Evolutionary conservation across 495 filamentous ascomycete species (phyloP), one percentile per base, ranked within the genome.

Genomic region (Chaetomium tenue): DNA sequence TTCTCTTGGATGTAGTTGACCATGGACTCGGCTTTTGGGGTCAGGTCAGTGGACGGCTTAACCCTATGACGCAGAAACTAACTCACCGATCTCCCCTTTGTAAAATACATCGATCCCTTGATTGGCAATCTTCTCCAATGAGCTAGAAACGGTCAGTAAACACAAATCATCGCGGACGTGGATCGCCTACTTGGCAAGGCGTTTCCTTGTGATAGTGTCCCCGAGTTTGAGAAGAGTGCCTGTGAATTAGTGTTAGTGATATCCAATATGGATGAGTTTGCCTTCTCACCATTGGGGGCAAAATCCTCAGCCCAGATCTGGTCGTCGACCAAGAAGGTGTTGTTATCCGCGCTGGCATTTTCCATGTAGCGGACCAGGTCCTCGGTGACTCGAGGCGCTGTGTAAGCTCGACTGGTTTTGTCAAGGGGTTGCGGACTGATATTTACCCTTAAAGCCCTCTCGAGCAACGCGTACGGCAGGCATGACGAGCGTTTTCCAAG

Each of bases 261-360:
- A 16, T 12, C 13, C 47, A 25, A 20, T 20, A 13, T 51, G 3
- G 18, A 30, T 2, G 8, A 15, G 3, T 5, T 9, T 22, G n/a
- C 4, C 3, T 9, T 58, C 12, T 81, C 62, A 76, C 81, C 82
- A 59, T 93, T 87, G 0, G 93, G 93, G 16, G 92, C 92, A 74
- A 96, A 97, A 66, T 97, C 93, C 23, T 89, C 70, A 5, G 92
- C 90, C 88, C 90, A 97, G 0, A 83, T 81, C 0, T 90, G 89
- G 62, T 96, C 83, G 0, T 87, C 79, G 0, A 84, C 79, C 0
- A 96, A 74, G 66, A 96, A 95, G 60, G 90, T 80, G 42, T 72
- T 69, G 1, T 67, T 71, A 0, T 67, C 67, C 4, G 58, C 52
- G 1, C 61, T 68, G 7, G 78, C 81, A 13, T 28, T 56, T 2